Evolutionary conservation across 2,329 filamentous ascomycete species (phyloP).

Genomic region (Trichoderma lentiforme): DNA sequence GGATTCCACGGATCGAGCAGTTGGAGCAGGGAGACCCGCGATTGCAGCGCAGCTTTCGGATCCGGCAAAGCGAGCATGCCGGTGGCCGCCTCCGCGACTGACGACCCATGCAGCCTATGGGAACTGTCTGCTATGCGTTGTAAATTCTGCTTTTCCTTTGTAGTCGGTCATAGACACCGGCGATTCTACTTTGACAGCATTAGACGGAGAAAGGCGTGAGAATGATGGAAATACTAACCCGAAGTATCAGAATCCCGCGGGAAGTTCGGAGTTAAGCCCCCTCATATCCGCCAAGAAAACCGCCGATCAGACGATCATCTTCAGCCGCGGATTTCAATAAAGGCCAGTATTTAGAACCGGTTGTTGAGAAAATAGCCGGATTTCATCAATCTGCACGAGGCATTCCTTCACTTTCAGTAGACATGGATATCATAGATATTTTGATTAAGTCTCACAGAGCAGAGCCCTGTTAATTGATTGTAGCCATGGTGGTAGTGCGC

Average conservation of each 20-base stretch:
- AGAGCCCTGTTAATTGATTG: not conserved
- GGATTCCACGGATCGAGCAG: slow-evolving; percentile 9
- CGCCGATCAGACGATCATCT: not conserved
- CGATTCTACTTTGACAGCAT: not conserved
- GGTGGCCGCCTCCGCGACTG: slow-evolving; percentile 3
- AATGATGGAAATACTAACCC: not conserved
- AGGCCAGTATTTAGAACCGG: not conserved
- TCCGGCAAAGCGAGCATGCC: slow-evolving; percentile 11
- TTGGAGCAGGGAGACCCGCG: slow-evolving; percentile 9
- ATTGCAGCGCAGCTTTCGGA: slow-evolving; percentile 13
- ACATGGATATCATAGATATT: not conserved
- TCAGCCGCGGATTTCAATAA: not conserved
- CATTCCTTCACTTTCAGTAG: not conserved
- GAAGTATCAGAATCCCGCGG: not conserved
- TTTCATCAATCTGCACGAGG: not conserved
- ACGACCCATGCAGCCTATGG: not conserved
- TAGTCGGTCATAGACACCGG: not conserved
- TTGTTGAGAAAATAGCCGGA: not conserved
- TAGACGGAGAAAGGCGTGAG: not conserved
- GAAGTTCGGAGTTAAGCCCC: not conserved
- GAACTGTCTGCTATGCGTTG: not conserved
- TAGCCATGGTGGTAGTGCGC: no score
- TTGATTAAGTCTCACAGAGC: not conserved
- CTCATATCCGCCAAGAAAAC: not conserved
- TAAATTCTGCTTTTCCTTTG: not conserved